A percentile compares a stretch with the other conserved stretches of the same genome.
These are phyloP conservation scores for Inonotus obliquus DNA, from an alignment of 1,284 basidiomycete genomes.

Conservation along the genomic window DNA sequence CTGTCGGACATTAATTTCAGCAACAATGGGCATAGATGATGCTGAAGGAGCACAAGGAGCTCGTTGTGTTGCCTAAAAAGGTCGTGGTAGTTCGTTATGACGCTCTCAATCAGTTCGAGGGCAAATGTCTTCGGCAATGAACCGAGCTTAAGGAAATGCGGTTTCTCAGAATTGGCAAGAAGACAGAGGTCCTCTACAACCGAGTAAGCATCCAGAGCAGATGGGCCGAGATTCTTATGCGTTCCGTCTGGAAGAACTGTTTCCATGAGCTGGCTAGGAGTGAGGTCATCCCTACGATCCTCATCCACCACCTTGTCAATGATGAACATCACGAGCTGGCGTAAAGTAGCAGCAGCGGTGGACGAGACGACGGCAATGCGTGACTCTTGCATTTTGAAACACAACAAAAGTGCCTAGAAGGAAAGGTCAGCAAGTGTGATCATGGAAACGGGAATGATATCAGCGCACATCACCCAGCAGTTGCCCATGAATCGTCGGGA, in stretches of 20 bases:
- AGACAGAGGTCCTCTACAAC: conserved; percentile 90
- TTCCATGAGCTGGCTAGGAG: conserved; percentile 33
- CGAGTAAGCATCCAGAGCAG: conserved; percentile 81
- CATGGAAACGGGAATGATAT: neutral
- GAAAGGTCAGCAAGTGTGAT: conserved; percentile 2
- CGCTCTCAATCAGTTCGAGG: conserved; percentile 93
- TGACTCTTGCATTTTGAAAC: conserved; percentile 93
- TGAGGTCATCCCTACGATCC: conserved; percentile 47
- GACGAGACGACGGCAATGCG: conserved; percentile 95
- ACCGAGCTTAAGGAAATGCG: conserved; percentile 81
- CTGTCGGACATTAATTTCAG: conserved; percentile 83
- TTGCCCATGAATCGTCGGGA: conserved; percentile 72
- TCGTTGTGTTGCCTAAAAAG: conserved; percentile 87
- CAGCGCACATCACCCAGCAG: conserved; percentile 75
- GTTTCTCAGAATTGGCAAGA: conserved; percentile 79
- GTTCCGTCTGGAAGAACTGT: conserved; percentile 61
- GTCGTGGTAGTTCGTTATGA: conserved; percentile 89
- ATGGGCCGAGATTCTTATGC: conserved; percentile 63
- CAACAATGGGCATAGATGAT: conserved; percentile 87
- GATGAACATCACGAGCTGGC: conserved; percentile 96
- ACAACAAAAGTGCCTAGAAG: conserved; percentile 77
- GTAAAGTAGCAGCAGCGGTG: conserved; percentile 93
- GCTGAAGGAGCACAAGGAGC: conserved; percentile 77
- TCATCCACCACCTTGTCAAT: conserved; percentile 92
- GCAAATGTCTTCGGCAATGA: conserved; percentile 91